phyloP scores from a whole-genome alignment of 306 rosid species.

The Albizia julibrissin region DNA sequence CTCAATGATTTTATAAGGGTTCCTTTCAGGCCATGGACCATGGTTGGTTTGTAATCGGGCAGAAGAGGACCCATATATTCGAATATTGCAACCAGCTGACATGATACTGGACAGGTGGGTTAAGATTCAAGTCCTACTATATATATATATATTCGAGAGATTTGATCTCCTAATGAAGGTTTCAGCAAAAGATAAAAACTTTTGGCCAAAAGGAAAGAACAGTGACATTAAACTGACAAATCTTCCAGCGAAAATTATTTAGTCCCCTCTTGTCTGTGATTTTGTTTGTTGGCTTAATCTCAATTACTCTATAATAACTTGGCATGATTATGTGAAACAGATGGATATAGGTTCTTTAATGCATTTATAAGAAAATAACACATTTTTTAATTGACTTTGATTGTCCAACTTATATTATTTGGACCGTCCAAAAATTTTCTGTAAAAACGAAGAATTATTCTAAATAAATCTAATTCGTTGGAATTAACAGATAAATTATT shows the following conservation, averaged over 20 bases:
- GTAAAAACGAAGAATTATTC: background rate
- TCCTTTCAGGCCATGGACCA: constrained; percentile 38
- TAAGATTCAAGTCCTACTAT: constrained; percentile 5
- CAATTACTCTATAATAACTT: background rate
- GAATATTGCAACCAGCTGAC: background rate
- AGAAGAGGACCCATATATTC: constrained; percentile 29
- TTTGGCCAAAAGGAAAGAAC: background rate
- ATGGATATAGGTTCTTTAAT: background rate
- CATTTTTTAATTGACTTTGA: background rate
- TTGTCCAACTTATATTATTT: background rate
- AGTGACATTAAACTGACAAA: background rate
- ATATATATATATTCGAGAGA: background rate
- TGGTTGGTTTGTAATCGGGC: constrained; percentile 10
- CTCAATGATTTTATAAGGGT: constrained; percentile 31
- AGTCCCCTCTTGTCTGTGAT: background rate
- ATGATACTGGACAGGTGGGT: constrained; percentile 24
- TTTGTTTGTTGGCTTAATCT: background rate
- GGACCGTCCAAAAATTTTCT: background rate
- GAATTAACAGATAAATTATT: background rate
- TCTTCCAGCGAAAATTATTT: background rate
- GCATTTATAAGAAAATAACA: background rate
- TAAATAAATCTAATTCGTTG: background rate
- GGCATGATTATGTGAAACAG: background rate
- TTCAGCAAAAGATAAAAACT: background rate
- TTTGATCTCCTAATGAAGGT: background rate